phyloP scores from a whole-genome alignment of 495 filamentous ascomycete species.

The Penicillium crystallinum region DNA sequence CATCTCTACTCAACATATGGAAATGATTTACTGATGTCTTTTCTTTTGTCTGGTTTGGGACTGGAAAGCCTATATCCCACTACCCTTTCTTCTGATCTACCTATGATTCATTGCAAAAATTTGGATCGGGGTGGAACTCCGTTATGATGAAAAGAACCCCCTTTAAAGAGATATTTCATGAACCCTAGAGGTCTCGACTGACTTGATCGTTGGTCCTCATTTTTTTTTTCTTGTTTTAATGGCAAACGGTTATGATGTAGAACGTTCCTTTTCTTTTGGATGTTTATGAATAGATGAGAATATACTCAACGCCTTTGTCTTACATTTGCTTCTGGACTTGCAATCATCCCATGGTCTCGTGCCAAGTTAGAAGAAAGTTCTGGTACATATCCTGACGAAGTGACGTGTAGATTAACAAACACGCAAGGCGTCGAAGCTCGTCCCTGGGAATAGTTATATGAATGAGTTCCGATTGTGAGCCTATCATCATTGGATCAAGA shows the following conservation, averaged over 20 bases:
- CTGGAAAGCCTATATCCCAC: background rate
- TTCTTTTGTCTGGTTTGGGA: background rate
- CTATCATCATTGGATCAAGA: too few species aligned
- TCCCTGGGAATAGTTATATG: too few species aligned
- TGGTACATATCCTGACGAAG: too few species aligned
- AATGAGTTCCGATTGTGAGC: too few species aligned
- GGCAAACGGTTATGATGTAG: slow-evolving; percentile 28
- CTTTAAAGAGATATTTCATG: slow-evolving; percentile 25
- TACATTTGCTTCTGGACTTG: background rate
- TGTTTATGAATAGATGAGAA: slow-evolving; percentile 26
- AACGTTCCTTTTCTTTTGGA: slow-evolving; percentile 15
- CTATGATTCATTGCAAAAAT: background rate
- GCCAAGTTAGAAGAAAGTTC: too few species aligned
- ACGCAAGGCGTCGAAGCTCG: too few species aligned
- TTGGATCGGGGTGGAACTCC: slow-evolving; percentile 2
- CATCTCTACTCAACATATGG: background rate
- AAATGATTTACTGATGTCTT: slow-evolving; percentile 1
- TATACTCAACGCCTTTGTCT: slow-evolving; percentile 13
- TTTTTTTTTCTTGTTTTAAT: slow-evolving; percentile 20
- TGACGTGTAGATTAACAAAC: too few species aligned
- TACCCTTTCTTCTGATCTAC: background rate
- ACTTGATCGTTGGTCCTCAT: slow-evolving; percentile 11
- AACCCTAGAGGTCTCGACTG: slow-evolving; percentile 18
- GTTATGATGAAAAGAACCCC: slow-evolving; percentile 27
- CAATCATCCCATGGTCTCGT: too few species aligned